These are phyloP conservation scores for Alternaria sp. DNA, from an alignment of 2,329 filamentous ascomycete genomes.

Conservation along the genomic window DNA sequence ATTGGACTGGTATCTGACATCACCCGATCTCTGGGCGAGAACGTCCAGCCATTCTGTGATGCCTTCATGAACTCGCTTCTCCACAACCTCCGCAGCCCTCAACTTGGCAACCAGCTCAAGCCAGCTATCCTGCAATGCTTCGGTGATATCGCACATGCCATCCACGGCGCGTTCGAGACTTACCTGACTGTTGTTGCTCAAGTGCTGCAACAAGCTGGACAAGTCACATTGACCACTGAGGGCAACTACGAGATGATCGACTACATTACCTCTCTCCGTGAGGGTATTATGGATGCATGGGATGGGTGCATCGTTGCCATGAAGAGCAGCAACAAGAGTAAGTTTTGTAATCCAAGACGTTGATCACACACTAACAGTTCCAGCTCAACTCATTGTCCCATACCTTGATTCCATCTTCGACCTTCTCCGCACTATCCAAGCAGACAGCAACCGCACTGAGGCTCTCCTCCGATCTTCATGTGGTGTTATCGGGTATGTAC, in stretches of 20 bases:
- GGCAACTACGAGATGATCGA: slow-evolving; percentile 94
- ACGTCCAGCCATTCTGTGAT: slow-evolving; percentile 94
- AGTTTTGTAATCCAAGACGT: slow-evolving; percentile 38
- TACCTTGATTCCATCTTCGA: slow-evolving; percentile 88
- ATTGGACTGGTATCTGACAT: slow-evolving; percentile 98
- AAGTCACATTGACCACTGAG: slow-evolving; percentile 78
- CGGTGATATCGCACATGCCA: slow-evolving; percentile 95
- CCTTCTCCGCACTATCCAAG: slow-evolving; percentile 79
- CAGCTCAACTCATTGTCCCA: slow-evolving; percentile 73
- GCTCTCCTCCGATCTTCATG: slow-evolving; percentile 90
- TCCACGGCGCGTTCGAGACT: slow-evolving; percentile 87
- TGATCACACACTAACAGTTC: slow-evolving; percentile 32
- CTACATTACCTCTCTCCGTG: slow-evolving; percentile 91
- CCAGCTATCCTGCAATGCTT: slow-evolving; percentile 98
- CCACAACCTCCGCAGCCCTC: slow-evolving; percentile 86
- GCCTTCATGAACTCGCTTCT: slow-evolving; percentile 98
- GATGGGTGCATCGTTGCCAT: slow-evolving; percentile 94
- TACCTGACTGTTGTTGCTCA: slow-evolving; percentile 92
- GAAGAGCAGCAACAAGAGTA: slow-evolving; percentile 80
- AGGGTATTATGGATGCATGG: slow-evolving; percentile 99
- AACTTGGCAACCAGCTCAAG: slow-evolving; percentile 95
- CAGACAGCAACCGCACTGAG: slow-evolving; percentile 88
- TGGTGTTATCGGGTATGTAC: slow-evolving; percentile 91
- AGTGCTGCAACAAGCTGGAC: slow-evolving; percentile 90
- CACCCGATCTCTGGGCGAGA: slow-evolving; percentile 85